Base-by-base conservation (phyloP, 1,284 basidiomycete genomes). In the Chondrostereum purpureum region DNA sequence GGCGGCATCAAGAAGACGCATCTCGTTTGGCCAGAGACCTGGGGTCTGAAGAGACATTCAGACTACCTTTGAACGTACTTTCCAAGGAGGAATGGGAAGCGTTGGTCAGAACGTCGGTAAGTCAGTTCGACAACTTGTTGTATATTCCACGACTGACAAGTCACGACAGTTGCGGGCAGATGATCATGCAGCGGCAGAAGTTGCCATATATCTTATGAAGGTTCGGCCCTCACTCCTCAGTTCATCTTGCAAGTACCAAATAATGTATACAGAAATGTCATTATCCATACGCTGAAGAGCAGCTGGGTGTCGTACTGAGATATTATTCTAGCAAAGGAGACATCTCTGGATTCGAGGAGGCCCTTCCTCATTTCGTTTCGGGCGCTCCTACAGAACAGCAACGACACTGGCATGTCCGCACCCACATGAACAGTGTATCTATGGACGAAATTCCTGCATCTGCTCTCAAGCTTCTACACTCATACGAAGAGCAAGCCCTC, bases 341-440 rank as follows among this genome's bases (percentile, higher is more conserved):
- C 39, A 55, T 71, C 3, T 53, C 53, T 12, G 66, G 62, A 6
- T 61, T 73, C 0, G 80, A 85, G 54, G 50, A 62, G 12, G 59
- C 77, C 43, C 54, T 83, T 33, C 52, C 66, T 31, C 60, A 61
- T 24, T 67, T 69, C 50, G 47, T 74, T 48, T 47, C 24, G 23
- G 73, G 54, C 8, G 48, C 62, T 11, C 77, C 78, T 21, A 77
- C 72, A 0, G 72, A 77, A 24, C 54, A 53, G 2, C 83, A 86
- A 50, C 76, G 79, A 2, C 78, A 89, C 55, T 67, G 85, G 5
- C 84, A 87, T 50, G 62, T 88, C 49, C 79, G 79, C 59, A 67
- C 77, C 0, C 72, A 86, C 54, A 56, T 86, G 18, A 63, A 63
- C 23, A 62, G 72, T 4, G 60, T 67, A 5, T 63, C 68, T 0